Percentiles rank a stretch among this genome's conserved stretches.
Conservation (phyloP, 352 stramenopile species). For the Peronospora belbahrii region DNA sequence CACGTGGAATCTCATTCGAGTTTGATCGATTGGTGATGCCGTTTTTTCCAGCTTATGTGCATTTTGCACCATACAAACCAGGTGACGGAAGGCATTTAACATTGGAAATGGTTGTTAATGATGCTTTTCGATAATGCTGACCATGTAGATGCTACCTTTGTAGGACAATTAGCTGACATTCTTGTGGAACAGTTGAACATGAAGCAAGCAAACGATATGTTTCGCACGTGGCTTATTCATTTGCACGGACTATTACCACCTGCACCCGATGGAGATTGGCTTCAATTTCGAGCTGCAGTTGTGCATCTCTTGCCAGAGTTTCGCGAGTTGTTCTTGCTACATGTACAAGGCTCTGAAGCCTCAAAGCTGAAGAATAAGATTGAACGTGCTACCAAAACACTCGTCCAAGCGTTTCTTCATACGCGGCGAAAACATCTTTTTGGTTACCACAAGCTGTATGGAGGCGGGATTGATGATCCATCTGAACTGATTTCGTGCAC, state of each 20-base stretch:
- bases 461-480: constrained; percentile 8
- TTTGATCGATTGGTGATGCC: constrained; percentile 50
- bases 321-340: constrained; percentile 12
- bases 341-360: constrained; percentile 6
- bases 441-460: constrained; percentile 44
- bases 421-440: constrained; percentile 53
- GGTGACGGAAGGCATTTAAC: constrained; percentile 22
- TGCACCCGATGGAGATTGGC: constrained; percentile 49
- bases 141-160: neutral
- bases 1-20: constrained; percentile 53
- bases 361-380: constrained; percentile 26
- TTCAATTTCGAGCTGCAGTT: constrained; percentile 49
- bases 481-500: constrained; percentile 48
- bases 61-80: constrained; percentile 50
- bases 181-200: constrained; percentile 46
- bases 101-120: neutral
- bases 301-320: constrained; percentile 54
- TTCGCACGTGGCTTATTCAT: constrained; percentile 50
- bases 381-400: constrained; percentile 27
- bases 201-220: constrained; percentile 28
- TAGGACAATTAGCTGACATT: constrained; percentile 55
- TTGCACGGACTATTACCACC: constrained; percentile 36
- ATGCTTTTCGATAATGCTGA: neutral
- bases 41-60: constrained; percentile 46
- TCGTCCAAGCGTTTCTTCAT: constrained; percentile 37